These are phyloP conservation scores for Hibiscus trionum DNA, from an alignment of 345 rosid genomes.

Conservation along the genomic window DNA sequence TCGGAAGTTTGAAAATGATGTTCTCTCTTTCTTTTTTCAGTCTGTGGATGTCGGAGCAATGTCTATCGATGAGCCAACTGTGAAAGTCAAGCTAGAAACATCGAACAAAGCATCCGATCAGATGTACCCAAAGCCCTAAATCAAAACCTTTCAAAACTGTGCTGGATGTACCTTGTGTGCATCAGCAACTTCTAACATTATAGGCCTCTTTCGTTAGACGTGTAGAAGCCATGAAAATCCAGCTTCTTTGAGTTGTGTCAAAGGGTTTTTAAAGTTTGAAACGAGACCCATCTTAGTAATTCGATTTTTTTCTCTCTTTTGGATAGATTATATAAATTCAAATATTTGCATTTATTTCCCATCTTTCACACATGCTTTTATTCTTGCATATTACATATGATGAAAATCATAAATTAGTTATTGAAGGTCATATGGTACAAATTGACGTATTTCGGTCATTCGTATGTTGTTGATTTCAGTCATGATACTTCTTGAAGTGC, in stretches of 20 bases:
- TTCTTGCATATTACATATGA: no score
- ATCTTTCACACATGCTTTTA: no score
- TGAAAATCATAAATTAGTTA: no score
- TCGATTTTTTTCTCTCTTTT: no score
- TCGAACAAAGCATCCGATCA: conserved; percentile 46
- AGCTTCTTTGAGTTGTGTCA: no score
- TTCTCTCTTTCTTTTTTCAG: conserved; percentile 28
- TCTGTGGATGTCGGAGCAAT: conserved; percentile 37
- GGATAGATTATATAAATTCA: no score
- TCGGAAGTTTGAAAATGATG: not conserved
- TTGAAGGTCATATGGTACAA: no score
- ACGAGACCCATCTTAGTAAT: no score
- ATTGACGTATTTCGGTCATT: not conserved
- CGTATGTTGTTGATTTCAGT: conserved; percentile 12
- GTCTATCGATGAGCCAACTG: conserved; percentile 53
- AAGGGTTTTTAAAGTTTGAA: no score
- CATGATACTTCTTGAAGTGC: conserved; percentile 71
- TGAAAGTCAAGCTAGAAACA: conserved; percentile 64
- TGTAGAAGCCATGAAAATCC: not conserved
- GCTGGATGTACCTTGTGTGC: not conserved
- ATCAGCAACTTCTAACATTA: not conserved
- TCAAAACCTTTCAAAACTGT: not conserved
- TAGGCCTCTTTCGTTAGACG: not conserved
- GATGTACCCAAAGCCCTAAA: conserved; percentile 38
- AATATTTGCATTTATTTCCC: no score